A percentile compares a stretch with the other conserved stretches of the same genome.
Conservation (phyloP, 2,329 filamentous ascomycete genomes). For the Chrysoporthe austroafricana region DNA sequence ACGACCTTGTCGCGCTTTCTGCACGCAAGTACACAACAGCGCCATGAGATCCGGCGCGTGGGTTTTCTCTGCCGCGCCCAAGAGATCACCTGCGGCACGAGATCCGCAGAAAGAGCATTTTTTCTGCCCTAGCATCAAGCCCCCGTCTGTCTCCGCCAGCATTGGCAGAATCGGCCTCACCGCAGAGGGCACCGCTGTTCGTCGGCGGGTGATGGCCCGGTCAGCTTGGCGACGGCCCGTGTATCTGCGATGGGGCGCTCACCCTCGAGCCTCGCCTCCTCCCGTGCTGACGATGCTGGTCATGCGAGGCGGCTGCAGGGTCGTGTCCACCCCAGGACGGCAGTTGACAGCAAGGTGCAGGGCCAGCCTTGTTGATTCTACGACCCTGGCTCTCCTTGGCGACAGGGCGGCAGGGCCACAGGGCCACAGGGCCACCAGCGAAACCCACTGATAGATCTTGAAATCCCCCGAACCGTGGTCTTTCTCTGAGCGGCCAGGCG, state of each 20-base stretch:
- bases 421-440: conserved; percentile 13
- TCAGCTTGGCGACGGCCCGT: neutral
- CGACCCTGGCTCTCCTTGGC: conserved; percentile 11
- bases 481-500: neutral
- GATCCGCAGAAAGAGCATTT: neutral
- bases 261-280: conserved; percentile 3
- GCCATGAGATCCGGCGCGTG: neutral
- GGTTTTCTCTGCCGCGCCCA: neutral
- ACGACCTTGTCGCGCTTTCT: neutral
- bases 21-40: neutral
- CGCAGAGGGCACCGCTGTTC: neutral
- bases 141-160: neutral
- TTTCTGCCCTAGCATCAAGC: too few species aligned
- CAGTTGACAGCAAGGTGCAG: conserved; percentile 26
- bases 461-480: neutral
- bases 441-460: conserved; percentile 1
- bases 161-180: neutral
- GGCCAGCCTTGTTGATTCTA: conserved; percentile 14
- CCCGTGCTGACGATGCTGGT: conserved; percentile 3
- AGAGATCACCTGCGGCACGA: neutral
- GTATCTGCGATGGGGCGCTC: neutral
- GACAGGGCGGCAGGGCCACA: conserved; percentile 7
- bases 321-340: conserved; percentile 20
- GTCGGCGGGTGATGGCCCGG: neutral
- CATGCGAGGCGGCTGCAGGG: conserved; percentile 20